phyloP scores from a whole-genome alignment of 2,329 filamentous ascomycete genomes.

The Xylariaceae sp. region DNA sequence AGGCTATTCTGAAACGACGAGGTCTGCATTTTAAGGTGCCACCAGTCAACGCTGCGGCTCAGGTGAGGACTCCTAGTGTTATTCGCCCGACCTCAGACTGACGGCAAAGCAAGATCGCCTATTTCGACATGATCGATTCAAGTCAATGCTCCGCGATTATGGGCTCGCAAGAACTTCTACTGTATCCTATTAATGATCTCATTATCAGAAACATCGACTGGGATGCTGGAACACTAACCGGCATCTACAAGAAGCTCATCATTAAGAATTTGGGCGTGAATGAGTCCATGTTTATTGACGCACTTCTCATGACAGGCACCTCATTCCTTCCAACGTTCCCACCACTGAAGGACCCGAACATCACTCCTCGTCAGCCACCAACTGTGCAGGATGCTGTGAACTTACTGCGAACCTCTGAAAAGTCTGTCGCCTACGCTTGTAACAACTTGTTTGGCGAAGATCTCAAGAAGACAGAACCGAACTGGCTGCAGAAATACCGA shows the following conservation, averaged over 20 bases:
- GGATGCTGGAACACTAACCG: slow-evolving; percentile 62
- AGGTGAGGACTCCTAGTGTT: slow-evolving; percentile 53
- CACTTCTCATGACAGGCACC: slow-evolving; percentile 78
- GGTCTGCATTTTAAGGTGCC: slow-evolving; percentile 76
- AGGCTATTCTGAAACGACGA: slow-evolving; percentile 67
- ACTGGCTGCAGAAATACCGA: slow-evolving; percentile 83
- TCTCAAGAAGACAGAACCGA: slow-evolving; percentile 60
- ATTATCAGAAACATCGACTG: slow-evolving; percentile 68
- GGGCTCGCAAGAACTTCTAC: slow-evolving; percentile 78
- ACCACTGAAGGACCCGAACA: slow-evolving; percentile 60
- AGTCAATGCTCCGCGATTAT: slow-evolving; percentile 74
- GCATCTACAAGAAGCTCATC: slow-evolving; percentile 65
- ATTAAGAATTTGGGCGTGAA: slow-evolving; percentile 64
- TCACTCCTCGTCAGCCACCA: slow-evolving; percentile 54
- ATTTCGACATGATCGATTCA: slow-evolving; percentile 67
- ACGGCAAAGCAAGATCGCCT: slow-evolving; percentile 61
- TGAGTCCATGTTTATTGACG: slow-evolving; percentile 77
- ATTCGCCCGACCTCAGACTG: slow-evolving; percentile 15
- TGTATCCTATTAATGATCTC: slow-evolving; percentile 78
- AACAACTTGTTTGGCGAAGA: slow-evolving; percentile 73
- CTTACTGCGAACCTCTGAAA: slow-evolving; percentile 68
- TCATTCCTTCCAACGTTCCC: slow-evolving; percentile 79
- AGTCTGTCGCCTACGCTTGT: slow-evolving; percentile 70
- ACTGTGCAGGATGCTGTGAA: slow-evolving; percentile 76
- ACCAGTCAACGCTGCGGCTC: slow-evolving; percentile 82